Evolutionary conservation across 164 flowering plant species (phyloP).

Genomic region (Magnolia changhungtana): DNA sequence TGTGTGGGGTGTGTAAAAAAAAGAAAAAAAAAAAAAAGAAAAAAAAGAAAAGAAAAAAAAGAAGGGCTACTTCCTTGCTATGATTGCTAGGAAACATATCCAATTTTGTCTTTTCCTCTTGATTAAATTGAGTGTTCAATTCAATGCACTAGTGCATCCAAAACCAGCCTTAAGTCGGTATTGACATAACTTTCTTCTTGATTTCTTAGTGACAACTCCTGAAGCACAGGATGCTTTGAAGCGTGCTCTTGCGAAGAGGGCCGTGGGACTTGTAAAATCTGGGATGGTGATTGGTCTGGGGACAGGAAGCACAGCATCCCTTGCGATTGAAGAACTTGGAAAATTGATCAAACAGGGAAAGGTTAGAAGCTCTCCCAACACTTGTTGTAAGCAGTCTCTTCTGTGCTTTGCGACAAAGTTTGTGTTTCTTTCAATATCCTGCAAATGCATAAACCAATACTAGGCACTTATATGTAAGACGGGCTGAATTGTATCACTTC

Average conservation of each 20-base stretch:
- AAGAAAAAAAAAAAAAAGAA: too few species aligned
- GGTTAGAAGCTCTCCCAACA: conserved; percentile 6
- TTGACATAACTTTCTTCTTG: background rate
- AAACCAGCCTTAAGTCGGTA: background rate
- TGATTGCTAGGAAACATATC: background rate
- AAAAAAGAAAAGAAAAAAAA: too few species aligned
- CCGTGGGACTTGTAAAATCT: conserved; percentile 26
- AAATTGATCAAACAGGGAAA: conserved; percentile 20
- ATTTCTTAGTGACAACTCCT: conserved; percentile 13
- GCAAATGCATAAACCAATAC: too few species aligned
- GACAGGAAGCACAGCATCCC: conserved; percentile 31
- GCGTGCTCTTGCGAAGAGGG: conserved; percentile 31
- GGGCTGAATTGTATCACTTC: too few species aligned
- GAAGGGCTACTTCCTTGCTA: background rate
- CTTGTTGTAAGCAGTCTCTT: too few species aligned
- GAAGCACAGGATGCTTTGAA: conserved; percentile 27
- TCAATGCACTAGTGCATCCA: background rate
- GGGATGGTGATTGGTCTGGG: conserved; percentile 34
- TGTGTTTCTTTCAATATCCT: too few species aligned
- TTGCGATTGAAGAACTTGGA: conserved; percentile 32
- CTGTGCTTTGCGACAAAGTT: too few species aligned
- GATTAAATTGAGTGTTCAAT: background rate
- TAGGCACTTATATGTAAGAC: too few species aligned
- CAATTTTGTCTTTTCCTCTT: background rate
- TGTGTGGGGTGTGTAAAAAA: too few species aligned